A percentile compares a stretch with the other conserved stretches of the same genome.
Evolutionary conservation across 169 alveolate species (phyloP).

Genomic region (Plasmodium falciparum): DNA sequence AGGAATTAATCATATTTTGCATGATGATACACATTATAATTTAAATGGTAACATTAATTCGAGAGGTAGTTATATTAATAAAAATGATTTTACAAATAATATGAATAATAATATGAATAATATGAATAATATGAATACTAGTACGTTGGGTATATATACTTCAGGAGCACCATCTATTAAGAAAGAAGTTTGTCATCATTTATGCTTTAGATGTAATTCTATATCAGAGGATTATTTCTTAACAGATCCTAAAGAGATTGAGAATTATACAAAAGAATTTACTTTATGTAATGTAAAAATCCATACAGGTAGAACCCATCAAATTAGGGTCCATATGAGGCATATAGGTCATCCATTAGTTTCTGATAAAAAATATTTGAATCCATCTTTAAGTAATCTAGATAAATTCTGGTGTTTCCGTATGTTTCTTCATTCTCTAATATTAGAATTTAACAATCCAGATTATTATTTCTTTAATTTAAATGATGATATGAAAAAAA

Average conservation of each 20-base stretch:
- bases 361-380: constrained; percentile 81
- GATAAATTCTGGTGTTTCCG: constrained; percentile 84
- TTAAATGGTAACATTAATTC: not conserved
- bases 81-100: not conserved
- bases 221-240: constrained; percentile 69
- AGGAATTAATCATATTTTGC: not conserved
- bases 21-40: not conserved
- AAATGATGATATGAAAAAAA: constrained; percentile 48
- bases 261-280: constrained; percentile 78
- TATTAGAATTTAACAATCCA: constrained; percentile 81
- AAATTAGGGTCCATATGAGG: constrained; percentile 84
- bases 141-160: not conserved
- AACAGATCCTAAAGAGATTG: constrained; percentile 65
- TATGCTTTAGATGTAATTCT: constrained; percentile 62
- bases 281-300: constrained; percentile 81
- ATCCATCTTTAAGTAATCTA: constrained; percentile 70
- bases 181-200: constrained; percentile 62
- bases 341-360: constrained; percentile 85
- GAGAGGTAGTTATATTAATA: not conserved
- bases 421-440: constrained; percentile 82
- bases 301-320: constrained; percentile 85
- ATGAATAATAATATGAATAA: constrained; percentile 1
- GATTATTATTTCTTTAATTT: constrained; percentile 71
- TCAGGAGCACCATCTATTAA: constrained; percentile 4
- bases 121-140: not conserved